Base-by-base conservation (phyloP, 1,139 yeast species). In the Zygosaccharomyces sapae region DNA sequence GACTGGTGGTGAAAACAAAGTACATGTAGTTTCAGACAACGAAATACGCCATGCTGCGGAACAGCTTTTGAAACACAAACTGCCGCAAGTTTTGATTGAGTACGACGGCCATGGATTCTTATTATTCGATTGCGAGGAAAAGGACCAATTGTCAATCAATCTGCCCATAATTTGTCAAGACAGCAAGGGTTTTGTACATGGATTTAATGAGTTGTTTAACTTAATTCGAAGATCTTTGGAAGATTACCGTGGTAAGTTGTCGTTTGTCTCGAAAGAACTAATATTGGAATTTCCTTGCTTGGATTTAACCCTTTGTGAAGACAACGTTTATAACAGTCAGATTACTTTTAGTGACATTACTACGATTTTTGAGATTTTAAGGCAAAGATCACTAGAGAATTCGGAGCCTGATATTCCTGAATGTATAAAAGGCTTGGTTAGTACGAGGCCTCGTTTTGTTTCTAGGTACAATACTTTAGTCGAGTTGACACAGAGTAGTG, bases 381-480 rank as follows among this genome's bases (percentile, higher is more conserved):
- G 49, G 36, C 55, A 55, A 13, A 57, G 66, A 33, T 64, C 68
- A 1, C 38, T 51, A n/a, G 45, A 40, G 6, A 47, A 57, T 22
- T 37, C 47, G 5, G 64, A 59, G 39, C n/a, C 37, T 1, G 41
- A 56, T 24, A 52, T 62, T 6, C 63, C 65, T 2, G 35, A 38
- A 1, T 48, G 48, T 33, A 37, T 66, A 33, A 53, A 49, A n/a
- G 56, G 54, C 12, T 44, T 41, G 8, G 47, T 65, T 1, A 47
- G 45, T 3, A 50, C 57, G 16, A 55, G 59, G 36, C 58, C 58
- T 10, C 54, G 69, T 22, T 66, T 66, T 55, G 65, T 65, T 1
- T 55, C 65, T 2, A 56, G 68, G 25, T 66, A 61, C 43, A 66
- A 66, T 36, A 55, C 63, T 2, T 45, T 66, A 31, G 69, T 66